These are phyloP conservation scores for Colletotrichum acutatum DNA, from an alignment of 2,329 filamentous ascomycete species.

Conservation along the genomic window DNA sequence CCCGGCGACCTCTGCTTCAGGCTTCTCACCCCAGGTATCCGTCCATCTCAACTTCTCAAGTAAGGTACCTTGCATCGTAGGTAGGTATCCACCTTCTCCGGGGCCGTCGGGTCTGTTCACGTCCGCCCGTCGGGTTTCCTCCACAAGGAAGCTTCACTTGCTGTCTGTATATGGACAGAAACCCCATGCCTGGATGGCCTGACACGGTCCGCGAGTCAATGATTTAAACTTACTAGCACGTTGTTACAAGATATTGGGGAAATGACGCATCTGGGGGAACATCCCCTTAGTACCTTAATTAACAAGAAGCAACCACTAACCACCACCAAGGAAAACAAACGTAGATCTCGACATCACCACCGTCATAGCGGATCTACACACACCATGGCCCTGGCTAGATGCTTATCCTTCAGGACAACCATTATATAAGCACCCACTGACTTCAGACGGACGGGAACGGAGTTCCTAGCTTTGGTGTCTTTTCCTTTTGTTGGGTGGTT, in stretches of 20 bases:
- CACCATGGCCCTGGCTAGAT: slow-evolving; percentile 10
- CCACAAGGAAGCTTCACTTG: neutral
- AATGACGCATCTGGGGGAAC: neutral
- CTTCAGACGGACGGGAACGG: too few relatives aligned
- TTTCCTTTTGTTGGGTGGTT: neutral
- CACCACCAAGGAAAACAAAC: neutral
- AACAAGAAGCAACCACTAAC: neutral
- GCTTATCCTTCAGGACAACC: neutral
- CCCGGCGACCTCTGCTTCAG: neutral
- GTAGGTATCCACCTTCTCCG: neutral
- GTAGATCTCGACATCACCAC: slow-evolving; percentile 30
- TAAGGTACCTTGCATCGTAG: too few relatives aligned
- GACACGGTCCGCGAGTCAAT: neutral
- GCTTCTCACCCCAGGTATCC: too few relatives aligned
- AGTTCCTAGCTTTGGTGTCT: neutral
- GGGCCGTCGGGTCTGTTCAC: neutral
- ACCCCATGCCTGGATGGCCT: too few relatives aligned
- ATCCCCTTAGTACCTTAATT: neutral
- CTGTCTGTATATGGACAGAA: too few relatives aligned
- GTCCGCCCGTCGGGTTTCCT: neutral
- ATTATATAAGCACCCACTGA: too few relatives aligned
- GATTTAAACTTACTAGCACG: neutral
- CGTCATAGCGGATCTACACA: slow-evolving; percentile 27
- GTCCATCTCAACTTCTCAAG: too few relatives aligned
- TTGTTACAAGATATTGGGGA: neutral